These are phyloP conservation scores for Arabidopsis lyrata DNA, from an alignment of 441 rosid species.

Conservation along the genomic window DNA sequence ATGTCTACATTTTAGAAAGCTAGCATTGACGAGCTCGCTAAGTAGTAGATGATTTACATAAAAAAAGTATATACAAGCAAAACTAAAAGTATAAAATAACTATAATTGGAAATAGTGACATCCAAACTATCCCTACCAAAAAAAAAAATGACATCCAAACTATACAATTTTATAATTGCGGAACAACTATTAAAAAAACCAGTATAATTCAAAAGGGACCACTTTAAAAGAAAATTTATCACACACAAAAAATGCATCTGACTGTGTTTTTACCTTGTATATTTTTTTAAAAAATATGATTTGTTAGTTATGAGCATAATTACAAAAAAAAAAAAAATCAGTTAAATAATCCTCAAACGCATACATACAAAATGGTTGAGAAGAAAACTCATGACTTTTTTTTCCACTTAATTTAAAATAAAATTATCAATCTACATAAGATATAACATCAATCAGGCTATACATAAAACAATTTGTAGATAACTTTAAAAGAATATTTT, in stretches of 20 bases:
- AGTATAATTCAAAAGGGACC: background rate
- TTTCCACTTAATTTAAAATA: background rate
- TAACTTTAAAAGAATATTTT: too few relatives aligned
- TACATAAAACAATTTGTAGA: too few relatives aligned
- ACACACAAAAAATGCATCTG: background rate
- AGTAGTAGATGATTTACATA: background rate
- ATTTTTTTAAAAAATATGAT: background rate
- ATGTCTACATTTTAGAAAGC: background rate
- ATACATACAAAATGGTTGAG: too few relatives aligned
- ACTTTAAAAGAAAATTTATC: background rate
- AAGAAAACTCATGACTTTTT: background rate
- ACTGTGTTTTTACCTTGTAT: background rate
- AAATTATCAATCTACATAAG: too few relatives aligned
- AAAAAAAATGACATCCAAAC: constrained; percentile 35
- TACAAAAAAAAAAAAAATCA: too few relatives aligned
- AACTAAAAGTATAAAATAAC: background rate
- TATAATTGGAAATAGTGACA: constrained; percentile 29
- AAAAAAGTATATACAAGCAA: background rate
- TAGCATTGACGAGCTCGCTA: constrained; percentile 12
- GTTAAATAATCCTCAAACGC: background rate
- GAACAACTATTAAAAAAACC: background rate
- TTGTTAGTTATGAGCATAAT: background rate
- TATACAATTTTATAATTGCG: background rate
- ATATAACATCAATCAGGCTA: too few relatives aligned
- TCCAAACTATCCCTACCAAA: constrained; percentile 7